These are phyloP conservation scores for Cornus florida DNA, from an alignment of 148 eudicot genomes.

Conservation along the genomic window DNA sequence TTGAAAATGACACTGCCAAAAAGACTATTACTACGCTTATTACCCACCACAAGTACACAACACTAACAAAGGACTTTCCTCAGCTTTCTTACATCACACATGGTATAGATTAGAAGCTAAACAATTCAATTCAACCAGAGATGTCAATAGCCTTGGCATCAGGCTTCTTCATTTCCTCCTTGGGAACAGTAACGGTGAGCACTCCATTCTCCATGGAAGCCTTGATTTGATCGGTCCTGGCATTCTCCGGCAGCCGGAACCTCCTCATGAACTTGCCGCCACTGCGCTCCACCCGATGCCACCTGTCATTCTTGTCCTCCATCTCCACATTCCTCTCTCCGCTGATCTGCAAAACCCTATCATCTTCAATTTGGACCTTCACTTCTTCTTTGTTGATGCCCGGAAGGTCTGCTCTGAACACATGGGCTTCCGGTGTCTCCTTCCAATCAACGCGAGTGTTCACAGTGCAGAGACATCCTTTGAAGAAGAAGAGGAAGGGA, in stretches of 20 bases:
- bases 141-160: constrained; percentile 34
- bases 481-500: too few relatives aligned
- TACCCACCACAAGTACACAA: too few relatives aligned
- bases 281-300: constrained; percentile 45
- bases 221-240: constrained; percentile 35
- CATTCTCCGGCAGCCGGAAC: constrained; percentile 21
- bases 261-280: too few relatives aligned
- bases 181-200: constrained; percentile 27
- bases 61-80: too few relatives aligned
- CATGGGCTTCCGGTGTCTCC: constrained; percentile 53
- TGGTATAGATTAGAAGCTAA: too few relatives aligned
- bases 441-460: constrained; percentile 17
- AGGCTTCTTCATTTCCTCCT: too few relatives aligned
- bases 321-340: constrained; percentile 49
- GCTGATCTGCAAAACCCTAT: constrained; percentile 39
- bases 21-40: too few relatives aligned
- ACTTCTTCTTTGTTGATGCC: constrained; percentile 53
- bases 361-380: constrained; percentile 51
- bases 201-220: constrained; percentile 53
- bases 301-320: constrained; percentile 51
- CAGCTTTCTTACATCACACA: too few relatives aligned
- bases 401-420: constrained; percentile 47
- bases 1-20: too few relatives aligned
- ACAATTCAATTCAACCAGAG: constrained; percentile 17
- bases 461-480: too few relatives aligned